A percentile compares a stretch with the other conserved stretches of the same genome.
These are phyloP conservation scores for Fonsecaea pedrosoi DNA, from an alignment of 2,329 filamentous ascomycete species.

Conservation along the genomic window DNA sequence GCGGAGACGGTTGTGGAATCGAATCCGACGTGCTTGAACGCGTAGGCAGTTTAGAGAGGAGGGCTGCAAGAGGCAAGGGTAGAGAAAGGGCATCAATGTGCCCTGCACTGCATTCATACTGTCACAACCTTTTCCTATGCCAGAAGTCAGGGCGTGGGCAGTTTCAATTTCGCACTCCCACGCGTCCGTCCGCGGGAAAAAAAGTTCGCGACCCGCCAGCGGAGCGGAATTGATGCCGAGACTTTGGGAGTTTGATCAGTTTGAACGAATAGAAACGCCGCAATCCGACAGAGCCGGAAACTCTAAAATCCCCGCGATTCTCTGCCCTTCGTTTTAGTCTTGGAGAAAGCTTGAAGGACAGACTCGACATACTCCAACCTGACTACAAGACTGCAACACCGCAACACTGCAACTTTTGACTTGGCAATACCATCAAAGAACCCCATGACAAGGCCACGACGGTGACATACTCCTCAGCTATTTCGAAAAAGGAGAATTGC, in stretches of 20 bases:
- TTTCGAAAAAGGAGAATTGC: constrained; percentile 9
- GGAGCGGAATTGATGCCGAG: constrained; percentile 18
- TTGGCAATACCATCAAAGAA: neutral
- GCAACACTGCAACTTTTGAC: neutral
- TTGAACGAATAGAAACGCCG: neutral
- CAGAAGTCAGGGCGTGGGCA: neutral
- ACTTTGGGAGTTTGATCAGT: neutral
- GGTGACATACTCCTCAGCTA: neutral
- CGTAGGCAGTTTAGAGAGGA: constrained; percentile 32
- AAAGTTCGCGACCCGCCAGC: constrained; percentile 9
- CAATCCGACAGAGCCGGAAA: neutral
- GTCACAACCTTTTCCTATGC: neutral
- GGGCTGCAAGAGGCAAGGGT: constrained; percentile 41
- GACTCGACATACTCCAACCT: neutral
- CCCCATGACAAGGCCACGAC: neutral
- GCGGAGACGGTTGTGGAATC: constrained; percentile 15
- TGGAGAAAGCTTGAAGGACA: neutral
- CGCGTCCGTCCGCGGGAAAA: constrained; percentile 1
- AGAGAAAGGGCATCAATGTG: constrained; percentile 46
- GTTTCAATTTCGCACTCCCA: neutral
- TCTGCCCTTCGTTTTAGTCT: neutral
- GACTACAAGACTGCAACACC: neutral
- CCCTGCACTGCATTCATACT: constrained; percentile 27
- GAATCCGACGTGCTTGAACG: constrained; percentile 10
- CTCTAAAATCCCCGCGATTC: neutral